Evolutionary conservation across 345 rosid genomes (phyloP).

Genomic region (Pugionium cornutum): DNA sequence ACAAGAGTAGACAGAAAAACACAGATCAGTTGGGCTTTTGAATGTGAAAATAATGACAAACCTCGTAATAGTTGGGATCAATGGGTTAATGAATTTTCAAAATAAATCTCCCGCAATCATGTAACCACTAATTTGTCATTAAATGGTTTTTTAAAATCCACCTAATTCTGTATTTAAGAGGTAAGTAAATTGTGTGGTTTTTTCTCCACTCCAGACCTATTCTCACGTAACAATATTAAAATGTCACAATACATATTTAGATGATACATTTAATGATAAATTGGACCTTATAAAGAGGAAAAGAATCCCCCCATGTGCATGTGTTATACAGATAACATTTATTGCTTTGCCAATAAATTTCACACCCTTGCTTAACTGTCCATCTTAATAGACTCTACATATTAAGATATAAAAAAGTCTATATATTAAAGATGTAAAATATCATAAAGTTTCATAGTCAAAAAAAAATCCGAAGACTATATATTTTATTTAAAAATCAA

Average conservation of each 20-base stretch:
- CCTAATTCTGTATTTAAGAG: conserved; percentile 29
- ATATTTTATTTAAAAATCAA: no score
- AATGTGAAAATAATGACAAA: conserved; percentile 14
- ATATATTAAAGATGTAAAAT: neutral
- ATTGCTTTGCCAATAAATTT: conserved; percentile 33
- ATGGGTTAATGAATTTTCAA: conserved; percentile 12
- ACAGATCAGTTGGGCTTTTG: conserved; percentile 6
- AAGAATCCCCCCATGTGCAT: conserved; percentile 35
- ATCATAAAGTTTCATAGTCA: neutral
- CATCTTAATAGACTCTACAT: neutral
- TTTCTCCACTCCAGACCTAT: conserved; percentile 23
- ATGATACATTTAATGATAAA: conserved; percentile 14
- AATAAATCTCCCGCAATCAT: conserved; percentile 21
- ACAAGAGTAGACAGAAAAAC: neutral
- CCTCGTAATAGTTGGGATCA: conserved; percentile 11
- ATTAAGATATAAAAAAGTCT: neutral
- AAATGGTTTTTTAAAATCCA: conserved; percentile 1
- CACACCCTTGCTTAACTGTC: conserved; percentile 33
- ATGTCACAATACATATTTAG: conserved; percentile 16
- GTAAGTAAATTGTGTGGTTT: conserved; percentile 21
- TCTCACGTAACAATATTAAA: conserved; percentile 32
- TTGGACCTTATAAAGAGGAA: conserved; percentile 33
- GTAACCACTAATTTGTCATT: conserved; percentile 39
- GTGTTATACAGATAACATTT: conserved; percentile 36
- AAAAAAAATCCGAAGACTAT: no score